A percentile compares a stretch with the other conserved stretches of the same genome.
These are phyloP conservation scores for Septoria petroselini DNA, from an alignment of 2,329 filamentous ascomycete genomes.

Conservation along the genomic window DNA sequence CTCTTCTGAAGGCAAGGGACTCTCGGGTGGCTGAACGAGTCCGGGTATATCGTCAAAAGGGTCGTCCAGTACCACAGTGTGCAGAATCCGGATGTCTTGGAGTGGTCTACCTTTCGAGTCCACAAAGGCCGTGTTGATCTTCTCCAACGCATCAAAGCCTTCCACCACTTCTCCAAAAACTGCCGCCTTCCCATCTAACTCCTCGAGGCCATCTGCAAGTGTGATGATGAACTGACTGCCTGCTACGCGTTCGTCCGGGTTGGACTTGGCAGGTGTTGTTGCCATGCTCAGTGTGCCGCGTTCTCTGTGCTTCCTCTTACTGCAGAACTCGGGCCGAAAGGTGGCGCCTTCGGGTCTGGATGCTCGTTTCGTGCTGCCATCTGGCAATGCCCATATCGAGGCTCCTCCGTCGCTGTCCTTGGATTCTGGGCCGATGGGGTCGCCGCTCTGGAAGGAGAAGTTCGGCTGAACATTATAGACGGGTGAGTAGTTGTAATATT, in stretches of 20 bases:
- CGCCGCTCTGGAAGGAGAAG: conserved; percentile 95
- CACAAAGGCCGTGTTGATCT: conserved; percentile 85
- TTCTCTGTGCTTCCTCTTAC: conserved; percentile 83
- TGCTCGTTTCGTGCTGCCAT: conserved; percentile 62
- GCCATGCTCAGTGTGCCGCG: conserved; percentile 96
- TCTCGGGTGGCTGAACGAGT: conserved; percentile 71
- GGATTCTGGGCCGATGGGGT: conserved; percentile 83
- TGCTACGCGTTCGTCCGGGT: conserved; percentile 78
- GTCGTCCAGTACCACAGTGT: conserved; percentile 88
- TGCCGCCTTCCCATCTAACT: conserved; percentile 86
- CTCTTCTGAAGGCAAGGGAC: conserved; percentile 75
- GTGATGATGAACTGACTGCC: conserved; percentile 94
- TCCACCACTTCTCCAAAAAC: conserved; percentile 95
- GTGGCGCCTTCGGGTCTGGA: conserved; percentile 45
- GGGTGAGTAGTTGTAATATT: conserved; percentile 98
- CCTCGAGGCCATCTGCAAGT: conserved; percentile 83
- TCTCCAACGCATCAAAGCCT: conserved; percentile 89
- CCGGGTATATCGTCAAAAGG: conserved; percentile 80
- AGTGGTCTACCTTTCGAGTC: conserved; percentile 83
- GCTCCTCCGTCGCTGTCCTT: conserved; percentile 85
- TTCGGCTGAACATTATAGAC: conserved; percentile 88
- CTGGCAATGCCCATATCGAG: conserved; percentile 84
- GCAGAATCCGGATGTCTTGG: conserved; percentile 90
- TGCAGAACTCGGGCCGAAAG: conserved; percentile 79
- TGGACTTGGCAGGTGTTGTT: conserved; percentile 70